A percentile compares a stretch with the other conserved stretches of the same genome.
Evolutionary conservation across 2,329 filamentous ascomycete genomes (phyloP).

Genomic region (Lecanicillium sp.): DNA sequence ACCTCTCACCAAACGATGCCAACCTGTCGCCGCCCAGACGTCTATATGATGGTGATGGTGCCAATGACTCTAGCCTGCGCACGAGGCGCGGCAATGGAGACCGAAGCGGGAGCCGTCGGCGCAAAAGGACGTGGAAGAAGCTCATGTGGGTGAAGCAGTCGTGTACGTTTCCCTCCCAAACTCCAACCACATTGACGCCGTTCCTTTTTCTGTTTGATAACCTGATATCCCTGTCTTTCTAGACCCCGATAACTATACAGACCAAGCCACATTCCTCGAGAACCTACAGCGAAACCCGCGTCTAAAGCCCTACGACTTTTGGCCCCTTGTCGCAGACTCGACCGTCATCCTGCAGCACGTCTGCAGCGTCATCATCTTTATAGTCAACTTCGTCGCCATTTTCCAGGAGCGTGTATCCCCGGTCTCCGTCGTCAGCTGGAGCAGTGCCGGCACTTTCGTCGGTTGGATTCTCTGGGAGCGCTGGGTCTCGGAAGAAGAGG

Average conservation of each 20-base stretch:
- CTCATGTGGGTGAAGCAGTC: slow-evolving; percentile 96
- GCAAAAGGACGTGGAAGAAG: slow-evolving; percentile 83
- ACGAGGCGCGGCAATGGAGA: slow-evolving; percentile 41
- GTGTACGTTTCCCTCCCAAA: slow-evolving; percentile 44
- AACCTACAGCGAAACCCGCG: slow-evolving; percentile 91
- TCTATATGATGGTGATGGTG: slow-evolving; percentile 31
- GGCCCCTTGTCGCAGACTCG: slow-evolving; percentile 89
- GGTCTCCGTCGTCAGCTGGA: slow-evolving; percentile 79
- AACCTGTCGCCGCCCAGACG: slow-evolving; percentile 59
- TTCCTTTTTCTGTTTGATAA: too few species aligned
- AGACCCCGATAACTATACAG: slow-evolving; percentile 99
- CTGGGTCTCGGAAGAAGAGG: slow-evolving; percentile 71
- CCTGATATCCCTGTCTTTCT: too few species aligned
- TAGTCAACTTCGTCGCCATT: slow-evolving; percentile 89
- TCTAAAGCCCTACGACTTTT: slow-evolving; percentile 93
- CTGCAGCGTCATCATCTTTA: slow-evolving; percentile 87
- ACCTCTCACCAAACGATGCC: slow-evolving; percentile 78
- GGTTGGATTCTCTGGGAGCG: slow-evolving; percentile 90
- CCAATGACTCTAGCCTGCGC: slow-evolving; percentile 23
- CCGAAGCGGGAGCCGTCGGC: slow-evolving; percentile 56
- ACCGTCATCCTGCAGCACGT: slow-evolving; percentile 97
- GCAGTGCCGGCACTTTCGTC: slow-evolving; percentile 71
- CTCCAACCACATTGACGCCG: too few species aligned
- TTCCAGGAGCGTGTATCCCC: slow-evolving; percentile 81
- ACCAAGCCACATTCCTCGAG: slow-evolving; percentile 92